Percentiles rank a stretch among this genome's conserved stretches.
Evolutionary conservation across 2,329 filamentous ascomycete genomes (phyloP).

Genomic region (Aspergillus awamori): DNA sequence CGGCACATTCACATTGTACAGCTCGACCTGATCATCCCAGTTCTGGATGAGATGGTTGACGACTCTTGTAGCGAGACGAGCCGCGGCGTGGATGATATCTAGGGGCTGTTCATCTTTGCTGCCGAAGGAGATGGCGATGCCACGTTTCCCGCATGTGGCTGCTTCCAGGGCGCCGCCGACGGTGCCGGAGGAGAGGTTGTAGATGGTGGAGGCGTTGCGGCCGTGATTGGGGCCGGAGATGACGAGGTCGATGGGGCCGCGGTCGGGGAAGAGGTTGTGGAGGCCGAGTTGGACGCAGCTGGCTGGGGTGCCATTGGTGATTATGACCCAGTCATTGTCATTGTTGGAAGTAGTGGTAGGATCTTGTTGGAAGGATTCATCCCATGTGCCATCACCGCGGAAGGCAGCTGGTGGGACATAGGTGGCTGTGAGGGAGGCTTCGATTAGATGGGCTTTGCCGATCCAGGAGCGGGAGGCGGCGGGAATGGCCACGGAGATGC

Average conservation of each 20-base stretch:
- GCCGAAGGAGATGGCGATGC: slow-evolving; percentile 82
- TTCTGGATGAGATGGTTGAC: slow-evolving; percentile 73
- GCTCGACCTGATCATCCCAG: slow-evolving; percentile 71
- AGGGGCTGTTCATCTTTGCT: slow-evolving; percentile 78
- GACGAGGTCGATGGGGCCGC: slow-evolving; percentile 70
- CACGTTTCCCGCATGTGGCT: slow-evolving; percentile 65
- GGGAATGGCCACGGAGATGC: slow-evolving; percentile 83
- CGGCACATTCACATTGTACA: slow-evolving; percentile 87
- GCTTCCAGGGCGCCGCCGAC: slow-evolving; percentile 76
- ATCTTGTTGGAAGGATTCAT: slow-evolving; percentile 36
- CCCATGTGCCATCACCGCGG: slow-evolving; percentile 58
- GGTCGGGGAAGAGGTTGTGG: slow-evolving; percentile 71
- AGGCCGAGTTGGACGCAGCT: slow-evolving; percentile 76
- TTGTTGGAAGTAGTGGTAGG: not conserved
- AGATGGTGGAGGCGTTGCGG: slow-evolving; percentile 75
- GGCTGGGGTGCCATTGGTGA: slow-evolving; percentile 75
- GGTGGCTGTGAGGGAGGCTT: slow-evolving; percentile 74
- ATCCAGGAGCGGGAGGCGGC: slow-evolving; percentile 92
- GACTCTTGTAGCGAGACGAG: slow-evolving; percentile 69
- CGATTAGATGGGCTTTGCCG: slow-evolving; percentile 92
- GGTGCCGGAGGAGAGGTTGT: slow-evolving; percentile 73
- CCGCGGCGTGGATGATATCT: slow-evolving; percentile 72
- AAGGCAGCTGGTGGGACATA: slow-evolving; percentile 71
- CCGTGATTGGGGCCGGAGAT: slow-evolving; percentile 79
- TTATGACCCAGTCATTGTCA: slow-evolving; percentile 64